Evolutionary conservation across 2,329 filamentous ascomycete species (phyloP).

Genomic region (Aspergillus pseudoviridinutans): DNA sequence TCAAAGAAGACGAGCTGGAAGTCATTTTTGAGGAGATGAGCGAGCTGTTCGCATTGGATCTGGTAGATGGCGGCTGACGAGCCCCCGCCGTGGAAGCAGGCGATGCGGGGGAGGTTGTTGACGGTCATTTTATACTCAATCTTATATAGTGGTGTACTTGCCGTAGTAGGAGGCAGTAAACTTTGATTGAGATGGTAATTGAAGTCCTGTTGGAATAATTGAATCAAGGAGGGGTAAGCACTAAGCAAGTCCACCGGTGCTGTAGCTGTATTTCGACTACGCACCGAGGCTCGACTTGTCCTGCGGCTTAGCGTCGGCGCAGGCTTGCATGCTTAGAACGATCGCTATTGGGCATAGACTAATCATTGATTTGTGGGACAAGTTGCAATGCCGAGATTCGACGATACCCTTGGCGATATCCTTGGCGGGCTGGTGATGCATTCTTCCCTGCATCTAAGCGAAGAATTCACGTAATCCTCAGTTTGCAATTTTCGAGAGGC

Average conservation of each 20-base stretch:
- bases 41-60: slow-evolving; percentile 17
- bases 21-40: slow-evolving; percentile 9
- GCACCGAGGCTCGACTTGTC: neutral
- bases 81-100: slow-evolving; percentile 22
- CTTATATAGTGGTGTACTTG: neutral
- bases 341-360: neutral
- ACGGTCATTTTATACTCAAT: neutral
- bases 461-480: neutral
- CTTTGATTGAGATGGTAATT: neutral
- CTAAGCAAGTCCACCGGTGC: neutral
- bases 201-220: neutral
- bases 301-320: neutral
- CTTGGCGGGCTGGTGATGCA: too few relatives aligned
- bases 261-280: neutral
- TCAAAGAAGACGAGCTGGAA: slow-evolving; percentile 20
- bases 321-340: neutral
- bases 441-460: too few relatives aligned
- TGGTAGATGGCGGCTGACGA: slow-evolving; percentile 15
- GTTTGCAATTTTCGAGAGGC: neutral
- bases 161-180: neutral
- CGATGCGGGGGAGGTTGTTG: slow-evolving; percentile 14
- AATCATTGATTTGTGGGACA: neutral
- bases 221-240: neutral
- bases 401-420: too few relatives aligned
- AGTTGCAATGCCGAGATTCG: too few relatives aligned